These are phyloP conservation scores for Leucaena leucocephala DNA, from an alignment of 306 rosid species.

Conservation along the genomic window DNA sequence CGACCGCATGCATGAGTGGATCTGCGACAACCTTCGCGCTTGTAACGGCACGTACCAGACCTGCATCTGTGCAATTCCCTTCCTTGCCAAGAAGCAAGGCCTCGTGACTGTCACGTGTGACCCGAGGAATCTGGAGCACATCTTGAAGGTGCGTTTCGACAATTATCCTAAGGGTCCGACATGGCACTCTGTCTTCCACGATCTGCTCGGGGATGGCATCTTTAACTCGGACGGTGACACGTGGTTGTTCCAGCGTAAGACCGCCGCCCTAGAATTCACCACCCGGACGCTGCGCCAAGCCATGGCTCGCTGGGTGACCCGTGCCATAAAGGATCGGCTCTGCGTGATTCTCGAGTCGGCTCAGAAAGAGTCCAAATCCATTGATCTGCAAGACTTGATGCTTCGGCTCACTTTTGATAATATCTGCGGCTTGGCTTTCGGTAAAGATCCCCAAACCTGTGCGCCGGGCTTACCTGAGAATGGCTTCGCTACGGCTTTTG, in stretches of 20 bases:
- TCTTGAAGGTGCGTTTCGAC: constrained; percentile 81
- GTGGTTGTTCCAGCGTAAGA: constrained; percentile 91
- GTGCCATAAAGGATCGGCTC: constrained; percentile 81
- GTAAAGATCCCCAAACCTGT: constrained; percentile 77
- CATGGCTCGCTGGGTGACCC: constrained; percentile 94
- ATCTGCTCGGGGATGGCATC: constrained; percentile 83
- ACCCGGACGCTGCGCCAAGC: constrained; percentile 90
- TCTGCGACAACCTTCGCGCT: constrained; percentile 86
- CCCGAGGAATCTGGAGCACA: constrained; percentile 87
- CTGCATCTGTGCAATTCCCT: constrained; percentile 93
- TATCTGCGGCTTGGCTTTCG: constrained; percentile 90
- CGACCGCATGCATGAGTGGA: constrained; percentile 95
- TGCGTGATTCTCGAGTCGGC: constrained; percentile 59
- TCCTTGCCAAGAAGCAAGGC: constrained; percentile 78
- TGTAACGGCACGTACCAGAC: constrained; percentile 98
- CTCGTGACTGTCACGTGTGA: constrained; percentile 99
- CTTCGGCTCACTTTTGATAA: constrained; percentile 89
- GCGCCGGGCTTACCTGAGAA: constrained; percentile 61
- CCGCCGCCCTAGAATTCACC: constrained; percentile 90
- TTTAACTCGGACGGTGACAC: constrained; percentile 93
- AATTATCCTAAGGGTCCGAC: constrained; percentile 94
- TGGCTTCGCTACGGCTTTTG: constrained; percentile 71
- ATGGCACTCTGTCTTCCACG: constrained; percentile 93
- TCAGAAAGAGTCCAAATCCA: constrained; percentile 45
- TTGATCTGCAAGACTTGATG: constrained; percentile 78